Base-by-base conservation (phyloP, 1,139 yeast species). In the Petasospora fabianii region DNA sequence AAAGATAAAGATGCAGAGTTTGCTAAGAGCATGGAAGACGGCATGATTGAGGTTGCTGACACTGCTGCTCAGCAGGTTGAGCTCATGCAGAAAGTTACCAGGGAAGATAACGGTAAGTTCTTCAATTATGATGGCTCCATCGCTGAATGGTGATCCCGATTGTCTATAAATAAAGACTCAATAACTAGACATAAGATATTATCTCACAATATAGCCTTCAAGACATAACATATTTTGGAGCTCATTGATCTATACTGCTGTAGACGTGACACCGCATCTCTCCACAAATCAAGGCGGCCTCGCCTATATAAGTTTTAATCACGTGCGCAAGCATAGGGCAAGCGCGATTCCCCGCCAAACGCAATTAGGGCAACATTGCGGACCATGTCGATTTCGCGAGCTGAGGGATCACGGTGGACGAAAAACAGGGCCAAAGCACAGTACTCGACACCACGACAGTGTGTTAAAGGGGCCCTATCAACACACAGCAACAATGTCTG, bases 401-500 rank as follows among this genome's bases (percentile, higher is more conserved):
- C n/a, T n/a, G n/a, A n/a, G n/a, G n/a, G 26, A 12, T 22, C 26
- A 22, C 26, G 26, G 26, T 22, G 26, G 26, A 13, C 26, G 37
- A 39, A 39, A 39, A 39, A 35, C 38, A 36, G 19, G 33, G 17
- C 13, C n/a, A 27, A 6, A 26, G 11, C 22, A 17, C 26, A 17
- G 26, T 27, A 17, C 14, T 28, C n/a, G 24, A 22, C 21, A 22
- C 20, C 26, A 13, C 6, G 15, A 14, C 9, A 5, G 32, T 7
- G 5, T 8, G 19, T 17, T 18, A 12, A 27, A 24, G 27, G 17
- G 30, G 24, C 12, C 28, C 4, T 29, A 32, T 35, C 38, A 34
- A 31, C 30, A 31, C 41, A 39, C 34, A 38, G 37, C 35, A 39
- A 41, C 50, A 64, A 74, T 74, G 79, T 72, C 77, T 65, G 77